Percentiles rank a stretch among this genome's conserved stretches.
phyloP scores from a whole-genome alignment of 257 asterid species.

The Echium plantagineum region DNA sequence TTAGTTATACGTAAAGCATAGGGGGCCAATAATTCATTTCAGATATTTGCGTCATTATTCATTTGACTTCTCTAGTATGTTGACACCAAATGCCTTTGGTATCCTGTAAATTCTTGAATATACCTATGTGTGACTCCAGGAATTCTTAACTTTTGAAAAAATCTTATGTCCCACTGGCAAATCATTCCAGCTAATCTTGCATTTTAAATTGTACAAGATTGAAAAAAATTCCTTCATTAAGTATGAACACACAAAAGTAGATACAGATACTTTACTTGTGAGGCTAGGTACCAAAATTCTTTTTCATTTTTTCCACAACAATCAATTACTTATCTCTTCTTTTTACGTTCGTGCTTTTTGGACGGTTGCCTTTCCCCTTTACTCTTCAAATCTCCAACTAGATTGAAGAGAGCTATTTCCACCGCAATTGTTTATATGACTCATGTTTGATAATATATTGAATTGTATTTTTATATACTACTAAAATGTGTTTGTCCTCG shows the following conservation, averaged over 20 bases:
- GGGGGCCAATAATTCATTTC: too few species aligned
- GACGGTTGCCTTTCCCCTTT: slow-evolving; percentile 43
- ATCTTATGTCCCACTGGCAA: neutral
- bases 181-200: neutral
- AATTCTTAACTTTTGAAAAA: too few species aligned
- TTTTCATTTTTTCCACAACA: neutral
- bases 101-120: neutral
- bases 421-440: too few species aligned
- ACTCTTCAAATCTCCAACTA: slow-evolving; percentile 33
- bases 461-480: too few species aligned
- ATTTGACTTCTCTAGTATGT: neutral
- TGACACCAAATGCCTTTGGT: neutral
- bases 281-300: slow-evolving; percentile 15
- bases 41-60: too few species aligned
- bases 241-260: slow-evolving; percentile 14
- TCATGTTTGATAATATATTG: too few species aligned
- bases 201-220: neutral
- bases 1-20: too few species aligned
- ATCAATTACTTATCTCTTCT: slow-evolving; percentile 6
- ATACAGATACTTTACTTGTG: slow-evolving; percentile 25
- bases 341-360: slow-evolving; percentile 36
- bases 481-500: too few species aligned
- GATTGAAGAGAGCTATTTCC: too few species aligned
- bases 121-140: neutral
- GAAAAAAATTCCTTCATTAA: neutral